These are phyloP conservation scores for Leishmania arabica DNA, from an alignment of 208 protist species.

Conservation along the genomic window DNA sequence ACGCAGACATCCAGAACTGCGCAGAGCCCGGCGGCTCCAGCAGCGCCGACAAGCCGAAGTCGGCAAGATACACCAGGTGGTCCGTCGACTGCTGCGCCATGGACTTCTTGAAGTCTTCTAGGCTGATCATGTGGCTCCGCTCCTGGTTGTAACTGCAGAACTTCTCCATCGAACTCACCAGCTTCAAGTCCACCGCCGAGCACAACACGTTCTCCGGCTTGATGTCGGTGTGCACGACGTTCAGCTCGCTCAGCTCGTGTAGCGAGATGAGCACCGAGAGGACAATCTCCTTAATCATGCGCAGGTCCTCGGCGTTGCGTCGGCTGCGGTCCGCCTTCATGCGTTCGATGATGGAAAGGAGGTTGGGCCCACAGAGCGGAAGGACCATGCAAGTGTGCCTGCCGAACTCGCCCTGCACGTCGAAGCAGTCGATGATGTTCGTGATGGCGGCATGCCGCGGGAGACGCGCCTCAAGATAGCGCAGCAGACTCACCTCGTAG, in stretches of 20 bases:
- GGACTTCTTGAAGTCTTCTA: slow-evolving; percentile 27
- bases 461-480: slow-evolving; percentile 51
- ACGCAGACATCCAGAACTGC: slow-evolving; percentile 15
- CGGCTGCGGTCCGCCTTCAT: slow-evolving; percentile 44
- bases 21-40: slow-evolving; percentile 45
- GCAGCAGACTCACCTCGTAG: slow-evolving; percentile 80
- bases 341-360: slow-evolving; percentile 83
- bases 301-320: slow-evolving; percentile 60
- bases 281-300: slow-evolving; percentile 79
- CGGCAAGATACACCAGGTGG: slow-evolving; percentile 68
- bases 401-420: slow-evolving; percentile 63
- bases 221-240: slow-evolving; percentile 93
- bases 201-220: slow-evolving; percentile 93
- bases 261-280: slow-evolving; percentile 71
- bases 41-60: slow-evolving; percentile 80
- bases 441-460: slow-evolving; percentile 44
- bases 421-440: slow-evolving; percentile 81
- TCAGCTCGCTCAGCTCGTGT: slow-evolving; percentile 60
- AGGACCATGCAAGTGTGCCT: slow-evolving; percentile 84
- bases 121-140: slow-evolving; percentile 39
- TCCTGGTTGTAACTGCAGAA: slow-evolving; percentile 70
- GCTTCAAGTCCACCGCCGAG: slow-evolving; percentile 59
- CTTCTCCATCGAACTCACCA: slow-evolving; percentile 62
- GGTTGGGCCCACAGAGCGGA: slow-evolving; percentile 77
- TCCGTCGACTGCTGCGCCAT: slow-evolving; percentile 35